Evolutionary conservation across 441 rosid species (phyloP), one percentile per base, ranked within the genome.

Genomic region (Populus trichocarpa): DNA sequence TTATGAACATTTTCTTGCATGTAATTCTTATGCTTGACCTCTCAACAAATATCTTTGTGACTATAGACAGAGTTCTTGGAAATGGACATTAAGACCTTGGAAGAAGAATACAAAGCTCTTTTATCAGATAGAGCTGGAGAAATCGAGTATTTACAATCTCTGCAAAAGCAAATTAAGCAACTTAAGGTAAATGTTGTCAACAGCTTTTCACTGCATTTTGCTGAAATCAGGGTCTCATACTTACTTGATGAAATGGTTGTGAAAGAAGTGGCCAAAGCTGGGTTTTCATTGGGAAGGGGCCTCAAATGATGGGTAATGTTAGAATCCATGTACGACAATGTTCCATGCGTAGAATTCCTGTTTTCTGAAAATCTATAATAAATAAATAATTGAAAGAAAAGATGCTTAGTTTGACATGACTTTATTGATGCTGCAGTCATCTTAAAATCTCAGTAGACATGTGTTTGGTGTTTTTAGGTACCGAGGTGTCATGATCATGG

Each of bases 71-170:
- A 91, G 83, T 81, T 88, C 53, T 65, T 86, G 85, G 87, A 79
- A 38, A 74, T 90, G 88, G 92, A 88, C 76, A 46, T 79, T 10
- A 77, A 72, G 76, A 80, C 87, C 23, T 90, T 90, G 70, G 89
- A 91, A 82, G 90, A 86, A 84, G 89, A 88, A 85, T 83, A 82
- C 69, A 68, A 84, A 67, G 87, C 88, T 23, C 86, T 90, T 22
- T 71, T 83, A 71, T 85, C 88, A 73, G 98, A 92, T 80, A 91
- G 86, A 80, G 87, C 77, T 22, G 89, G 83, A 73, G 94, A 90
- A 85, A 71, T 81, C 4, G 86, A 87, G 81, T 89, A 84, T 85
- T 74, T 82, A 69, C 85, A 77, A 32, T 89, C 93, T 67, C 79
- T 91, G 83, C 85, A 69, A 81, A 46, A 69, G 72, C 96, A 88